Percentiles rank a stretch among this genome's conserved stretches.
Conservation (phyloP, 179 eudicot genomes). For the Actinidia polygama region DNA sequence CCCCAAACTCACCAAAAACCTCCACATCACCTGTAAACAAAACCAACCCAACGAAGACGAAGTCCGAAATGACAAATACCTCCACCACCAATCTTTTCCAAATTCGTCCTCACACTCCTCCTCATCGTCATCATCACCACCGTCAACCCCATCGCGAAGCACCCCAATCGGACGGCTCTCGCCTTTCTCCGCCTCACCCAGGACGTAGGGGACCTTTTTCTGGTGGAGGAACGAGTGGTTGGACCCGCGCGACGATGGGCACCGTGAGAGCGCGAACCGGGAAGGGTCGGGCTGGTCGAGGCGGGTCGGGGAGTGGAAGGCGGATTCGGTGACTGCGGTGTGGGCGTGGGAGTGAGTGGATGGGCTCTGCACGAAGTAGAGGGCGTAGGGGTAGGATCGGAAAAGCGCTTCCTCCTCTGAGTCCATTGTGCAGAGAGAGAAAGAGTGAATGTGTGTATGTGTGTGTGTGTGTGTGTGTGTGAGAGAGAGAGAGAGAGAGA, state of each 20-base stretch:
- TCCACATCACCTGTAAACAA: constrained; percentile 65
- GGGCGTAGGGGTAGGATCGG: constrained; percentile 33
- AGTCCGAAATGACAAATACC: constrained; percentile 47
- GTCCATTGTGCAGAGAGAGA: constrained; percentile 30
- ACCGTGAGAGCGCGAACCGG: constrained; percentile 29
- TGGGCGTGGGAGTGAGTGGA: constrained; percentile 45
- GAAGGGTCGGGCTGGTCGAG: not conserved
- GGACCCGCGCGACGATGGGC: constrained; percentile 55
- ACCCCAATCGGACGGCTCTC: constrained; percentile 23
- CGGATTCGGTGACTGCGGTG: constrained; percentile 24
- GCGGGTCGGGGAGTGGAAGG: constrained; percentile 22
- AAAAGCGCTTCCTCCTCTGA: constrained; percentile 59
- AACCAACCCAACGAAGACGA: constrained; percentile 59
- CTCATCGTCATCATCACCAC: constrained; percentile 27
- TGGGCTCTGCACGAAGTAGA: constrained; percentile 81
- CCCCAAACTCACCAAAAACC: constrained; percentile 59
- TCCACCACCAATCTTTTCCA: constrained; percentile 1
- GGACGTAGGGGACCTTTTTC: constrained; percentile 32
- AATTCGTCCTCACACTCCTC: not conserved
- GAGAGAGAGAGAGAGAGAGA: constrained; percentile 16
- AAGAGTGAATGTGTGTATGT: too few relatives aligned
- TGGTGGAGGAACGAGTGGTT: constrained; percentile 36
- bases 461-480: not conserved
- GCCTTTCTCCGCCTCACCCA: not conserved
- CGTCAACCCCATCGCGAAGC: constrained; percentile 24